Percentiles rank a stretch among this genome's conserved stretches.
Evolutionary conservation across 2,329 filamentous ascomycete genomes (phyloP).

Genomic region (Thielaviopsis populi): DNA sequence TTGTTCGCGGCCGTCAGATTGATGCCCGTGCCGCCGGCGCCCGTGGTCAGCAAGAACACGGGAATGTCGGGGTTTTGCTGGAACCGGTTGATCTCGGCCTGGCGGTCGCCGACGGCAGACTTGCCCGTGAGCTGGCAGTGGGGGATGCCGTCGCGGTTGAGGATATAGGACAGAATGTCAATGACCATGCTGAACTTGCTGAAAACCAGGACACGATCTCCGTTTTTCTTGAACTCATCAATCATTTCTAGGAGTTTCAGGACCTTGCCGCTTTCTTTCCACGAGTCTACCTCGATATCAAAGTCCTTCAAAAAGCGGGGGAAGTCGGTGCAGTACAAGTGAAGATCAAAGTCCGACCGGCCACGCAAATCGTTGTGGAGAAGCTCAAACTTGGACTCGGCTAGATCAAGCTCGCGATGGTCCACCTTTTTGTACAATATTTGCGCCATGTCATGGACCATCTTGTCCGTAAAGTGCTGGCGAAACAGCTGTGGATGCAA

Average conservation of each 20-base stretch:
- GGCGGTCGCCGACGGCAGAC: constrained; percentile 68
- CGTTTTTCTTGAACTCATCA: constrained; percentile 55
- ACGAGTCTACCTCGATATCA: constrained; percentile 38
- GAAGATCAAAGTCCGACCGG: constrained; percentile 50
- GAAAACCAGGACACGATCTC: constrained; percentile 80
- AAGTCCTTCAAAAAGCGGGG: constrained; percentile 34
- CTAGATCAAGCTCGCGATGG: constrained; percentile 37
- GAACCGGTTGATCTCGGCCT: constrained; percentile 79
- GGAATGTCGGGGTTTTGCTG: constrained; percentile 60
- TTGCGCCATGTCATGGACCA: constrained; percentile 60
- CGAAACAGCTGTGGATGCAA: constrained; percentile 84
- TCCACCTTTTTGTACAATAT: constrained; percentile 57
- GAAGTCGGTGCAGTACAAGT: constrained; percentile 49
- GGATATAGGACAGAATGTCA: constrained; percentile 72
- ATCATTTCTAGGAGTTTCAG: constrained; percentile 63
- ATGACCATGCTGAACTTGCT: constrained; percentile 86
- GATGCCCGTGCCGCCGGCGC: constrained; percentile 90
- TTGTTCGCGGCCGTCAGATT: constrained; percentile 94
- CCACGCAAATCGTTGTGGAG: constrained; percentile 40
- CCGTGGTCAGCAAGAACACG: constrained; percentile 85
- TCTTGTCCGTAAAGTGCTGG: constrained; percentile 60
- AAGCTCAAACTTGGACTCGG: constrained; percentile 36
- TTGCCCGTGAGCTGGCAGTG: constrained; percentile 79
- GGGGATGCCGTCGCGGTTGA: constrained; percentile 55
- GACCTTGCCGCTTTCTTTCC: constrained; percentile 67